These are phyloP conservation scores for Aspergillus fijiensis DNA, from an alignment of 2,329 filamentous ascomycete species.

Conservation along the genomic window DNA sequence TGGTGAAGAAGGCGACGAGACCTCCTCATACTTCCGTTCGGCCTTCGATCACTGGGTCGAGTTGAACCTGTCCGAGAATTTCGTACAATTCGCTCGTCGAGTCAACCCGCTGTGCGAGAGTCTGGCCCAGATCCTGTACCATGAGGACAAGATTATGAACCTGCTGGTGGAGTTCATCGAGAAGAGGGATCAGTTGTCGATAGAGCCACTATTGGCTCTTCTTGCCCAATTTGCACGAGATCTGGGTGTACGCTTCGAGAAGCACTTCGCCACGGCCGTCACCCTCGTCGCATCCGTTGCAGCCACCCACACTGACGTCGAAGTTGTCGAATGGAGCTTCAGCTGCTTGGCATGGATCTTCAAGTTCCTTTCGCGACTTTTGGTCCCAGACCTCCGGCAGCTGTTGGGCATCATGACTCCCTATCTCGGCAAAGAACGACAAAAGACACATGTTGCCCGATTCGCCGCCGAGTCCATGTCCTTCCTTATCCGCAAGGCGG, in stretches of 20 bases:
- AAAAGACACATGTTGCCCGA: slow-evolving; percentile 82
- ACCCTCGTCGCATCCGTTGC: slow-evolving; percentile 75
- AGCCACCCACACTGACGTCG: slow-evolving; percentile 71
- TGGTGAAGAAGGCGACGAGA: slow-evolving; percentile 71
- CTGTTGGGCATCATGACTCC: slow-evolving; percentile 81
- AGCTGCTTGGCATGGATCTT: slow-evolving; percentile 91
- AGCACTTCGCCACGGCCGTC: slow-evolving; percentile 76
- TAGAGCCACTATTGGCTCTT: slow-evolving; percentile 86
- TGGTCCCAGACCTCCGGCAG: slow-evolving; percentile 81
- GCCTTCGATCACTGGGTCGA: slow-evolving; percentile 87
- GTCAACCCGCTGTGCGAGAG: slow-evolving; percentile 80
- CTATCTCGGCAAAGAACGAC: slow-evolving; percentile 76
- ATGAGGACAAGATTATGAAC: slow-evolving; percentile 81
- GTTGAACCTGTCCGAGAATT: slow-evolving; percentile 81
- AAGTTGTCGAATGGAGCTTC: slow-evolving; percentile 98
- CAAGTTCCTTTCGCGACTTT: slow-evolving; percentile 87
- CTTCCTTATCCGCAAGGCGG: slow-evolving; percentile 88
- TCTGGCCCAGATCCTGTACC: slow-evolving; percentile 86
- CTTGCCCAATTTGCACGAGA: slow-evolving; percentile 94
- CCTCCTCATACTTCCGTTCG: slow-evolving; percentile 82
- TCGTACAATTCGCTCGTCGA: slow-evolving; percentile 73
- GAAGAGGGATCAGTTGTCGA: slow-evolving; percentile 71
- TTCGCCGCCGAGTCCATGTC: slow-evolving; percentile 95
- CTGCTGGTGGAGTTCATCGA: slow-evolving; percentile 73
- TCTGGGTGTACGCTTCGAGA: slow-evolving; percentile 81